phyloP scores from a whole-genome alignment of 1,284 basidiomycete species.

The Melampsora abietis-canadensis region DNA sequence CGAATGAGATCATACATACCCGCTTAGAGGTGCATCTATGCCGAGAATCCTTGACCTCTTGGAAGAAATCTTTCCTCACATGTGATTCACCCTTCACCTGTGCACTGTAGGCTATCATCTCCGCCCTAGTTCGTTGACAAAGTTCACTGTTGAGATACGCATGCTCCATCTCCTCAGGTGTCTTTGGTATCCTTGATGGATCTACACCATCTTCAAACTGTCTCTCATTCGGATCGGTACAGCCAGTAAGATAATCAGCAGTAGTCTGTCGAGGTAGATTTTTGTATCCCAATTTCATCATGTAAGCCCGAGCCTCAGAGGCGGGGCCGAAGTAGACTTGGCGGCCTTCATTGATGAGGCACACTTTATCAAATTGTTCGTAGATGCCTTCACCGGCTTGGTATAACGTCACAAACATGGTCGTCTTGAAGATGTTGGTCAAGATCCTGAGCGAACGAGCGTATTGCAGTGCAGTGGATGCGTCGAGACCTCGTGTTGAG shows the following conservation, averaged over 20 bases:
- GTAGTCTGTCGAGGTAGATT: constrained; percentile 48
- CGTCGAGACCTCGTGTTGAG: constrained; percentile 72
- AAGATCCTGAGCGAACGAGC: constrained; percentile 60
- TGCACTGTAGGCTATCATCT: constrained; percentile 65
- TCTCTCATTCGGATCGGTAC: constrained; percentile 45
- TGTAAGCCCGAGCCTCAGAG: constrained; percentile 47
- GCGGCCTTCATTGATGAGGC: constrained; percentile 52
- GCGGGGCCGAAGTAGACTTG: constrained; percentile 50
- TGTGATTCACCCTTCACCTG: background rate
- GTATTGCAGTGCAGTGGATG: constrained; percentile 62
- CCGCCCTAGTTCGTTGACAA: constrained; percentile 58
- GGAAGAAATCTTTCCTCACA: background rate
- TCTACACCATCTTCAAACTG: constrained; percentile 29
- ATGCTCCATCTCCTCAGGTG: constrained; percentile 56
- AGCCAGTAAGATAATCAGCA: constrained; percentile 48
- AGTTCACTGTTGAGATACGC: constrained; percentile 64
- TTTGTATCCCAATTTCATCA: constrained; percentile 48
- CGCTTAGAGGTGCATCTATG: background rate
- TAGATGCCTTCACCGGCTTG: constrained; percentile 51
- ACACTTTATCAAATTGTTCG: constrained; percentile 52
- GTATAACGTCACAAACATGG: constrained; percentile 57
- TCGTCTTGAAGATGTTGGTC: constrained; percentile 61
- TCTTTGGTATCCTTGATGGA: constrained; percentile 47
- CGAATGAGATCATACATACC: no score
- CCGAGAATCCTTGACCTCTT: background rate